phyloP scores from a whole-genome alignment of 371 early-diverging fungal species.

The Lichtheimia corymbifera region DNA sequence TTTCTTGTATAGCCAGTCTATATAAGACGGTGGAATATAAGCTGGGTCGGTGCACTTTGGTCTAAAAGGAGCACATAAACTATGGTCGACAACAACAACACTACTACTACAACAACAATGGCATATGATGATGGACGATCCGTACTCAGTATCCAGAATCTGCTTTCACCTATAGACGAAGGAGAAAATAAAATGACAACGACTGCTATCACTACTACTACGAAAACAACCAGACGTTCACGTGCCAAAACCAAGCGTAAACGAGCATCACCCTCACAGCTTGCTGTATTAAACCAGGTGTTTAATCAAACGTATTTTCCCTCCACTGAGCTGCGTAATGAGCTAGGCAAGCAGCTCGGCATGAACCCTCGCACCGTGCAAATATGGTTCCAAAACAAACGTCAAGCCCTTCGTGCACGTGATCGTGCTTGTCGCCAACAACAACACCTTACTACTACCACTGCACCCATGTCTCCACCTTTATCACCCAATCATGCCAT shows the following conservation, averaged over 20 bases:
- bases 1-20: too few species aligned
- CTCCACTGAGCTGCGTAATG: constrained; percentile 69
- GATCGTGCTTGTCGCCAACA: constrained; percentile 9
- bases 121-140: background rate
- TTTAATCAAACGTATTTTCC: constrained; percentile 49
- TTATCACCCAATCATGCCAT: constrained; percentile 1
- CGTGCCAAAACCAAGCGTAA: constrained; percentile 12
- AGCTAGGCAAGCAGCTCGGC: constrained; percentile 74
- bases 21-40: too few species aligned
- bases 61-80: too few species aligned
- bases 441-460: background rate
- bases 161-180: constrained; percentile 1
- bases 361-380: constrained; percentile 80
- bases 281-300: constrained; percentile 46
- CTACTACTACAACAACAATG: too few species aligned
- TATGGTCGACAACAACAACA: too few species aligned
- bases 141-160: background rate
- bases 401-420: constrained; percentile 54
- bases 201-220: background rate
- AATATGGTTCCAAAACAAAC: constrained; percentile 93
- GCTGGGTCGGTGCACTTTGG: too few species aligned
- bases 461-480: constrained; percentile 4
- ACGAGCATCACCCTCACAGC: constrained; percentile 30
- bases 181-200: background rate
- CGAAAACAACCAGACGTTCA: background rate